phyloP scores from a whole-genome alignment of 2,329 filamentous ascomycete species.

The Calonectria hawksworthii region DNA sequence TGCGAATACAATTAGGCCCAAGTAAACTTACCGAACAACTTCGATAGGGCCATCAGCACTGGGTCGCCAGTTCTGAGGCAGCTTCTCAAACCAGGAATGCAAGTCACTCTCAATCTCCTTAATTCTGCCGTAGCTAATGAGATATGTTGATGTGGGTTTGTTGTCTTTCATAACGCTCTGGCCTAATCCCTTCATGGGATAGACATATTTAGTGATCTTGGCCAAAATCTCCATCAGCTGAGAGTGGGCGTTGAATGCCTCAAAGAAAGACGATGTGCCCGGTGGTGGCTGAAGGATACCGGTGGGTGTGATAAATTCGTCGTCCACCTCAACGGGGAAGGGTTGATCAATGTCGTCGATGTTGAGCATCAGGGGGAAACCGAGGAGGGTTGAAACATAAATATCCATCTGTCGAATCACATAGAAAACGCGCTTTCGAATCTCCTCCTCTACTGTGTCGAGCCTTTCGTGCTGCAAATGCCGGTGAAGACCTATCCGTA shows the following conservation, averaged over 20 bases:
- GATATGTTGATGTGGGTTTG: constrained; percentile 65
- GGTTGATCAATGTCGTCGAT: constrained; percentile 78
- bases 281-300: constrained; percentile 68
- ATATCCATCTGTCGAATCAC: constrained; percentile 79
- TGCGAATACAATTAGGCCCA: no score
- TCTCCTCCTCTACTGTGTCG: constrained; percentile 74
- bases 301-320: constrained; percentile 74
- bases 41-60: constrained; percentile 82
- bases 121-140: constrained; percentile 74
- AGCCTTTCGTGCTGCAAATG: constrained; percentile 75
- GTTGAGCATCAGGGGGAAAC: constrained; percentile 74
- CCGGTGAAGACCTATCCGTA: constrained; percentile 84
- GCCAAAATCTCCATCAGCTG: constrained; percentile 74
- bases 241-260: constrained; percentile 77
- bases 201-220: constrained; percentile 76
- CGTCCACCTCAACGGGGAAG: constrained; percentile 74
- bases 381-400: constrained; percentile 76
- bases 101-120: constrained; percentile 76
- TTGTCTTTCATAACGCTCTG: constrained; percentile 60
- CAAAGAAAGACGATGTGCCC: constrained; percentile 70
- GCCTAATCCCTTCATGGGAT: constrained; percentile 72
- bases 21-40: constrained; percentile 77
- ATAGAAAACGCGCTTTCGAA: constrained; percentile 75
- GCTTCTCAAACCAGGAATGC: constrained; percentile 72
- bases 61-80: constrained; percentile 84